Percentiles rank a stretch among this genome's conserved stretches.
Evolutionary conservation across 2,329 filamentous ascomycete species (phyloP).

Genomic region (Clarireedia sp.): DNA sequence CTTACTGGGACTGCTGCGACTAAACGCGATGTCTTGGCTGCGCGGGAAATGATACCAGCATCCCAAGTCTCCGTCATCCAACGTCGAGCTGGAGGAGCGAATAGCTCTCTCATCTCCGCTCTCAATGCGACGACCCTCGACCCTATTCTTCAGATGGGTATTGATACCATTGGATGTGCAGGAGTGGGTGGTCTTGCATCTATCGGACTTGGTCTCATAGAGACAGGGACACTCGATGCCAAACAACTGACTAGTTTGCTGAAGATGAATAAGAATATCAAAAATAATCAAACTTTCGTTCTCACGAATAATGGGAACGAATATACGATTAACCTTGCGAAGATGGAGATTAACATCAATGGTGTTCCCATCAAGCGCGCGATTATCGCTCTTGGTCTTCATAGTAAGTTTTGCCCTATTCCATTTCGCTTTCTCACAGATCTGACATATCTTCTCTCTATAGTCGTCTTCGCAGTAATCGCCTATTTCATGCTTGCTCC

Average conservation of each 20-base stretch:
- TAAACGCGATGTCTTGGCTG: neutral
- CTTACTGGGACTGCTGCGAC: neutral
- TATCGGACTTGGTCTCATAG: neutral
- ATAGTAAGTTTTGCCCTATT: neutral
- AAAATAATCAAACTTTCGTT: conserved; percentile 6
- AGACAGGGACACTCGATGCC: neutral
- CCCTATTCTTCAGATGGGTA: conserved; percentile 9
- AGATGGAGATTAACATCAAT: conserved; percentile 1
- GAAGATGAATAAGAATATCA: neutral
- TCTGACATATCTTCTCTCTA: neutral
- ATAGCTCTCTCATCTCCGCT: neutral
- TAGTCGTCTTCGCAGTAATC: neutral
- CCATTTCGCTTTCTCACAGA: neutral
- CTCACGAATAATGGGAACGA: conserved; percentile 2
- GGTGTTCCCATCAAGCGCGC: neutral
- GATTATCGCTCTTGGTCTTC: neutral
- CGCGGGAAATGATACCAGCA: neutral
- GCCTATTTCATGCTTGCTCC: neutral
- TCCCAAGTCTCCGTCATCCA: neutral
- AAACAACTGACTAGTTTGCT: neutral
- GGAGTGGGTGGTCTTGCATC: conserved; percentile 6
- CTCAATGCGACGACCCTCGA: conserved; percentile 3
- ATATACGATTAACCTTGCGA: conserved; percentile 2
- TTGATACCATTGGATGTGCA: conserved; percentile 4
- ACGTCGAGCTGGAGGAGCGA: neutral